These are phyloP conservation scores for Rhinocladiella mackenziei DNA, from an alignment of 2,329 filamentous ascomycete genomes.

Conservation along the genomic window DNA sequence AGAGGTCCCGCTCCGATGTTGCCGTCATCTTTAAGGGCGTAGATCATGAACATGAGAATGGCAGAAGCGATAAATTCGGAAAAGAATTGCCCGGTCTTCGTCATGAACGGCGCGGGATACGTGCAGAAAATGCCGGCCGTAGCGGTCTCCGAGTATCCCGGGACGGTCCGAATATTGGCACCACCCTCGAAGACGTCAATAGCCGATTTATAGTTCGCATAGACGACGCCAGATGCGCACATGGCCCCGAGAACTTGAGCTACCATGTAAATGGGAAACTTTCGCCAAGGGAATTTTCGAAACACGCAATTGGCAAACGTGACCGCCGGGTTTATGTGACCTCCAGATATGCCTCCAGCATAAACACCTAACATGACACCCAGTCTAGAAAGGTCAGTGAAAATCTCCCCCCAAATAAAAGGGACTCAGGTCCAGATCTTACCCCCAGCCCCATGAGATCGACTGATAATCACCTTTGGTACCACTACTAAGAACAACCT, in stretches of 20 bases:
- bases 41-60: slow-evolving; percentile 69
- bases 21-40: slow-evolving; percentile 55
- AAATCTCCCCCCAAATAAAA: neutral
- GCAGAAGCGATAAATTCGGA: slow-evolving; percentile 66
- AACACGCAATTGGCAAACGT: slow-evolving; percentile 59
- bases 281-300: slow-evolving; percentile 64
- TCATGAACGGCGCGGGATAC: slow-evolving; percentile 61
- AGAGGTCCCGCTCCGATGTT: slow-evolving; percentile 53
- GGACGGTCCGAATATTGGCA: slow-evolving; percentile 53
- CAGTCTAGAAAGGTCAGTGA: slow-evolving; percentile 42
- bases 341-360: slow-evolving; percentile 56
- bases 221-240: slow-evolving; percentile 56
- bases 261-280: slow-evolving; percentile 62
- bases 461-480: slow-evolving; percentile 49
- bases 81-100: slow-evolving; percentile 64
- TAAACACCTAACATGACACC: slow-evolving; percentile 68
- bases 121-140: slow-evolving; percentile 71
- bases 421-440: slow-evolving; percentile 19
- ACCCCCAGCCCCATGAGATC: slow-evolving; percentile 51
- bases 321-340: slow-evolving; percentile 62
- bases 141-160: slow-evolving; percentile 49
- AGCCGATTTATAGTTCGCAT: slow-evolving; percentile 62
- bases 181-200: slow-evolving; percentile 48
- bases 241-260: slow-evolving; percentile 67
- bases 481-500: slow-evolving; percentile 53